Conservation (phyloP, 768 basidiomycete species). For the Lactarius sanguifluus region DNA sequence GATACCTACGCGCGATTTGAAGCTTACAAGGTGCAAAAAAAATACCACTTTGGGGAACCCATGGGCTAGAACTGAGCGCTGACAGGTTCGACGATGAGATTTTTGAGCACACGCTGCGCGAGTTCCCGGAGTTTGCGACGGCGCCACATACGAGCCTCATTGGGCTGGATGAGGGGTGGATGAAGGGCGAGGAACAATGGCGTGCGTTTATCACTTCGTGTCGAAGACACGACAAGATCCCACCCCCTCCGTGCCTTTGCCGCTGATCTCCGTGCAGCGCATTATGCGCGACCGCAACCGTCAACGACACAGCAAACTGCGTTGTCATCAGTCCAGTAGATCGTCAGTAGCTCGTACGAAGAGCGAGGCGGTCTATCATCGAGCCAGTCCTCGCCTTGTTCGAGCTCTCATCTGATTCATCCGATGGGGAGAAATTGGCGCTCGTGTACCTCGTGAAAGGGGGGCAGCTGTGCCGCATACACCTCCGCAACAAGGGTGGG, state of each 20-base stretch:
- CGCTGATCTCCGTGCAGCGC: constrained; percentile 37
- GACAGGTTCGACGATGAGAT: constrained; percentile 80
- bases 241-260: constrained; percentile 50
- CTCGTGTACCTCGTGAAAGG: constrained; percentile 46
- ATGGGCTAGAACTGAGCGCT: background rate
- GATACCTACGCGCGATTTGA: constrained; percentile 73
- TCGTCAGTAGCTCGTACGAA: constrained; percentile 59
- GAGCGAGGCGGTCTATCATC: constrained; percentile 52
- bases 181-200: constrained; percentile 98
- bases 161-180: constrained; percentile 82
- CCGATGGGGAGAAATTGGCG: constrained; percentile 41
- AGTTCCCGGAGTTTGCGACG: constrained; percentile 75
- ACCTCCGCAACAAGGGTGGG: constrained; percentile 44
- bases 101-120: constrained; percentile 66
- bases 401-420: constrained; percentile 39
- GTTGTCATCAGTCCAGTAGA: constrained; percentile 53
- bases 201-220: constrained; percentile 79
- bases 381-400: constrained; percentile 44
- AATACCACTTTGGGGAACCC: background rate
- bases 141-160: constrained; percentile 43
- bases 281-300: constrained; percentile 42
- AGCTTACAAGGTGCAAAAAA: constrained; percentile 69
- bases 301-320: constrained; percentile 43
- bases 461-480: constrained; percentile 44
- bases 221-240: constrained; percentile 51